Base-by-base conservation (phyloP, 2,329 filamentous ascomycete genomes). In the Ascochyta clinopodiicola region DNA sequence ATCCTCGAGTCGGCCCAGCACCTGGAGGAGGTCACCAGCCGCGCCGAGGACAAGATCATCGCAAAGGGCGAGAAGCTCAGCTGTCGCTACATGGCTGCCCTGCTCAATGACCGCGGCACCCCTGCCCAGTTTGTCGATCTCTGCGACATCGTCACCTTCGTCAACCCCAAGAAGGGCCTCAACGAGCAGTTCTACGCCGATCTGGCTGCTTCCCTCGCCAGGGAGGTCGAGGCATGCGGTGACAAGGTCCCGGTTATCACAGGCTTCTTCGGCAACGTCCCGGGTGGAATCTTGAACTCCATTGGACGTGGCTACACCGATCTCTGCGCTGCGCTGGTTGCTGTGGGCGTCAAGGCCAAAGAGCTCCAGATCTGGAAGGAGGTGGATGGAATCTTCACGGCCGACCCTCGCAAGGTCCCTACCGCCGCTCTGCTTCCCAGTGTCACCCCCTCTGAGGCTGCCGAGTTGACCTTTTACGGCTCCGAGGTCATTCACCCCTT, bases 341-440 rank as follows among this genome's bases (percentile, higher is more conserved):
- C 95, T 1, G 94, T 99, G 9, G 94, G 92, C 4, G 80, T 96
- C n/a, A 82, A 86, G 66, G 95, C 95, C 0, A 81, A 88, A 49
- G 95, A 99, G 76, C 83, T 99, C 47, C 95, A 99, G 76, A 90
- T 99, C 61, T 98, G 95, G 95, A 99, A 99, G 80, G 95, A 99
- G 75, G 95, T 99, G 6, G 95, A 99, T 75, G 93, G 92, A 56
- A 96, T 98, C 72, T 95, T 96, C 77, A 90, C 87, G 1, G 87
- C 88, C 5, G 94, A 97, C 70, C 91, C 91, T 3, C 86, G 89
- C 66, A 96, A 95, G 76, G 91, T 96, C 35, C 93, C 94, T 3
- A 98, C 94, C 0, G 96, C 95, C n/a, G 84, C 89, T 42, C 82
- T 99, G n/a, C 84, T 99, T 39, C 80, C 88, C 10, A 88, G 88